Evolutionary conservation across 192 early-diverging fungal species (phyloP).

Genomic region (Backusella psychrophila): DNA sequence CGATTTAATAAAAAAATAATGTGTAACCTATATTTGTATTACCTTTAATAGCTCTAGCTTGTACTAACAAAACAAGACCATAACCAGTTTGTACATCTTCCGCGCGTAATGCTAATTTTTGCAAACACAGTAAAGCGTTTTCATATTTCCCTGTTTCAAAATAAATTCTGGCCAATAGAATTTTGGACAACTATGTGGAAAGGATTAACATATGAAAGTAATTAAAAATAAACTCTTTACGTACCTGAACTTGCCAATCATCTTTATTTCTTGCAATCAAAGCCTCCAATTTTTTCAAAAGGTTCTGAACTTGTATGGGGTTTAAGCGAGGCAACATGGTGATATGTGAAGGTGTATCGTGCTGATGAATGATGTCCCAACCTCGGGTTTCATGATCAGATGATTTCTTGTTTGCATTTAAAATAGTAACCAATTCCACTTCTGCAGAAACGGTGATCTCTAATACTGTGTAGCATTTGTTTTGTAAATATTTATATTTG

Average conservation of each 20-base stretch:
- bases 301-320: background rate
- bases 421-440: background rate
- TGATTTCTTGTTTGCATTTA: constrained; percentile 1
- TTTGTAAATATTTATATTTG: background rate
- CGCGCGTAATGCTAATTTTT: constrained; percentile 34
- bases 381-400: constrained; percentile 1
- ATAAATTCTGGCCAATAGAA: constrained; percentile 55
- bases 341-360: background rate
- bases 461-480: background rate
- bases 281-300: background rate
- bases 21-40: background rate
- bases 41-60: constrained; percentile 57
- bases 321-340: background rate
- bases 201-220: background rate
- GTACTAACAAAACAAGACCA: constrained; percentile 52
- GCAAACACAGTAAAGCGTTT: constrained; percentile 39
- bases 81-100: constrained; percentile 45
- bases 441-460: background rate
- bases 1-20: background rate
- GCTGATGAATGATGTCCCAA: constrained; percentile 11
- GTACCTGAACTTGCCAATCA: constrained; percentile 10
- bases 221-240: background rate
- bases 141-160: constrained; percentile 51
- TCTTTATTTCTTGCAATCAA: background rate
- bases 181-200: constrained; percentile 30